Evolutionary conservation across 768 basidiomycete species (phyloP).

Genomic region (Trametopsis cervina): DNA sequence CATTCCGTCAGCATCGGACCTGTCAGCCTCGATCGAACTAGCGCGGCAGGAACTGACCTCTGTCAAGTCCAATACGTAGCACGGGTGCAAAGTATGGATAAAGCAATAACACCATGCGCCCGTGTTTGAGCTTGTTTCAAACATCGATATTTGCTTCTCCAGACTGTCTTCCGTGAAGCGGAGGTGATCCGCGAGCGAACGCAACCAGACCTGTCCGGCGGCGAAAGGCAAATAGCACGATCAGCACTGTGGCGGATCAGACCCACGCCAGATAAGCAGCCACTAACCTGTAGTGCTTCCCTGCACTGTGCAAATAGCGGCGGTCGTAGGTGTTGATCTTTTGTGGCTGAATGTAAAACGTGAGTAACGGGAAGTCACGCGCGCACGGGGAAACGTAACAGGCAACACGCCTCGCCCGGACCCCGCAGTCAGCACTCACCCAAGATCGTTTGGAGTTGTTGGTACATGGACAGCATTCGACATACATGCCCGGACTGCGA

Average conservation of each 20-base stretch:
- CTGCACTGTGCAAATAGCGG: conserved; percentile 12
- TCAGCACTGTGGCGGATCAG: conserved; percentile 5
- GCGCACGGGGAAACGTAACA: conserved; percentile 1
- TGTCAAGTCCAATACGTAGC: conserved; percentile 55
- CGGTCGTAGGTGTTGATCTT: conserved; percentile 13
- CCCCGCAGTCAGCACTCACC: conserved; percentile 28
- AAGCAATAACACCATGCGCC: conserved; percentile 79
- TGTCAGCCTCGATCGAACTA: background rate
- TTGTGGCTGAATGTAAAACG: conserved; percentile 9
- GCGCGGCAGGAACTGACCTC: conserved; percentile 54
- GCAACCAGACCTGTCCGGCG: conserved; percentile 37
- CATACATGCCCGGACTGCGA: conserved; percentile 77
- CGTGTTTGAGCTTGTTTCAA: conserved; percentile 71
- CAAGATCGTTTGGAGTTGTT: conserved; percentile 50
- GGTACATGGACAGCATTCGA: conserved; percentile 58
- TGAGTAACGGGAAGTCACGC: no score
- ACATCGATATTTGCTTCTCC: conserved; percentile 63
- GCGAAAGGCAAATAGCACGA: background rate
- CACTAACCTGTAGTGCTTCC: conserved; percentile 8
- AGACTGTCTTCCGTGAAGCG: conserved; percentile 66
- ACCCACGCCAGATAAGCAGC: conserved; percentile 1
- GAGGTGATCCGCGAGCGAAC: conserved; percentile 63
- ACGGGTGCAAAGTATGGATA: conserved; percentile 70
- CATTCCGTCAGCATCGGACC: background rate
- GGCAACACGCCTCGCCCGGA: background rate